Conservation (phyloP, 345 rosid species). For the Camelina laxa region DNA sequence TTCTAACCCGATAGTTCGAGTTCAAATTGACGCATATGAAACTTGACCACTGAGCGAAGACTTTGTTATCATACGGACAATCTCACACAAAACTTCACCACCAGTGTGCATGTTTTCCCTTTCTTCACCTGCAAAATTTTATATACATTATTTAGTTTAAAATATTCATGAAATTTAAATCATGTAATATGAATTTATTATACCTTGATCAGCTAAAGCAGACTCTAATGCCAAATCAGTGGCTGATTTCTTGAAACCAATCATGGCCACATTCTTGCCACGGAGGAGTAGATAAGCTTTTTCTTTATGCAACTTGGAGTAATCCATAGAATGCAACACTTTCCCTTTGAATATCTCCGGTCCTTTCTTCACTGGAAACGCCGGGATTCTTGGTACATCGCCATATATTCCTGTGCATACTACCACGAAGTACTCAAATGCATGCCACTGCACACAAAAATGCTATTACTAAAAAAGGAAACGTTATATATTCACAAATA, state of each 20-base stretch:
- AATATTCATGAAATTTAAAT: neutral
- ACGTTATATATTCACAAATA: no score
- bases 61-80: no score
- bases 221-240: constrained; percentile 92
- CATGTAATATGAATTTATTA: neutral
- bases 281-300: no score
- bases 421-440: constrained; percentile 70
- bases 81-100: constrained; percentile 41
- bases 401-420: constrained; percentile 87
- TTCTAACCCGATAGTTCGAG: no score
- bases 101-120: constrained; percentile 74
- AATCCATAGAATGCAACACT: constrained; percentile 17
- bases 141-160: neutral
- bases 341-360: constrained; percentile 67
- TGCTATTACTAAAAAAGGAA: no score
- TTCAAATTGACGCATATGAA: no score
- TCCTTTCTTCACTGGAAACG: constrained; percentile 59
- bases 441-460: constrained; percentile 61
- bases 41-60: no score
- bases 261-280: no score
- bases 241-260: constrained; percentile 64
- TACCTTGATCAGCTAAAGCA: constrained; percentile 86
- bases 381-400: constrained; percentile 65
- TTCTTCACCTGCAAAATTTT: constrained; percentile 50
- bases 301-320: no score